These are phyloP conservation scores for Saposhnikovia divaricata DNA, from an alignment of 129 eudicot species.

Conservation along the genomic window DNA sequence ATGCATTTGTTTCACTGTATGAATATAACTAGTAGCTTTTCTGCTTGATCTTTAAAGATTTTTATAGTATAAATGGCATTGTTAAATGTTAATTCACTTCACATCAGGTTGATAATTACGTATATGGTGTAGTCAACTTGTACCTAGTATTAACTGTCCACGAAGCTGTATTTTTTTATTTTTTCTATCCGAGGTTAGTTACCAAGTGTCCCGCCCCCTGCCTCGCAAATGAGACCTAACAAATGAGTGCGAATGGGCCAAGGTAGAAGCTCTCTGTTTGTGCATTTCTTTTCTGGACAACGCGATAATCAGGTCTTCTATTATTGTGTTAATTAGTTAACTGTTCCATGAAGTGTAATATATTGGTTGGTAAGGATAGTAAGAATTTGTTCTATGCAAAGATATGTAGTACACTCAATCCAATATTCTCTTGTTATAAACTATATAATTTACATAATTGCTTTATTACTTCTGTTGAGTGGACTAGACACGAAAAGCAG, in stretches of 20 bases:
- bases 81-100: background rate
- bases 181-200: background rate
- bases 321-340: background rate
- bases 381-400: background rate
- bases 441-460: background rate
- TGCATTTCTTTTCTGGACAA: background rate
- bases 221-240: background rate
- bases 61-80: background rate
- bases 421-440: background rate
- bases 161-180: background rate
- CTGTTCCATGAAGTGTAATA: background rate
- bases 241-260: background rate
- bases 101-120: background rate
- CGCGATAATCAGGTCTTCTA: background rate
- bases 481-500: background rate
- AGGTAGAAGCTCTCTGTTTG: background rate
- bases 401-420: background rate
- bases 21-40: conserved; percentile 13
- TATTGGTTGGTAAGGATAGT: no score
- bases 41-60: background rate
- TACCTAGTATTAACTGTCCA: background rate
- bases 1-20: conserved; percentile 87
- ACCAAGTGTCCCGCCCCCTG: background rate
- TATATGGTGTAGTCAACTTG: background rate
- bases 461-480: background rate